phyloP scores from a whole-genome alignment of 305 asterid species.

The Salvia sclarea region DNA sequence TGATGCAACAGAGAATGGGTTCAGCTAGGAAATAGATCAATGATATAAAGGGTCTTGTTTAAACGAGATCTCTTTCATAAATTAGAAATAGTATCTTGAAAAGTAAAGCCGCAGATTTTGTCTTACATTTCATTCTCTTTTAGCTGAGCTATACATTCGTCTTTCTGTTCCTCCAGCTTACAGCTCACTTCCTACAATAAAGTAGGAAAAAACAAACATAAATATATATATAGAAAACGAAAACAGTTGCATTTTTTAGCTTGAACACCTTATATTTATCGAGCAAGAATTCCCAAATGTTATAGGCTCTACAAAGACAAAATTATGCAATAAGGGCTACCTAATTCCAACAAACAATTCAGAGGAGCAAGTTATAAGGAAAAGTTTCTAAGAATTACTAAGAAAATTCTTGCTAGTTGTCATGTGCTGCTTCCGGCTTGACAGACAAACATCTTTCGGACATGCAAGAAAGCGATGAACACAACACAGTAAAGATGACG shows the following conservation, averaged over 20 bases:
- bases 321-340: slow-evolving; percentile 20
- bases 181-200: slow-evolving; percentile 77
- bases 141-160: slow-evolving; percentile 83
- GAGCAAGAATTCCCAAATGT: neutral
- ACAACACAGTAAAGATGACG: slow-evolving; percentile 18
- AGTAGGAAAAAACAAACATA: slow-evolving; percentile 26
- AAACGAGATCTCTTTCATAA: slow-evolving; percentile 2
- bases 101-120: slow-evolving; percentile 32
- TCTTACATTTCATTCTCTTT: slow-evolving; percentile 97
- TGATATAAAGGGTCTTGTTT: neutral
- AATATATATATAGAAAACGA: slow-evolving; percentile 14
- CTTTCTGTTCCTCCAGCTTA: slow-evolving; percentile 97
- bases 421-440: slow-evolving; percentile 5
- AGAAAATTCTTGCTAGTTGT: slow-evolving; percentile 4
- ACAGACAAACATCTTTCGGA: slow-evolving; percentile 16
- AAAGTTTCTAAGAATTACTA: slow-evolving; percentile 7
- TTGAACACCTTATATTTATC: slow-evolving; percentile 12
- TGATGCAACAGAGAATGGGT: neutral
- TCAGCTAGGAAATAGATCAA: neutral
- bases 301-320: slow-evolving; percentile 16
- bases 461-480: slow-evolving; percentile 3
- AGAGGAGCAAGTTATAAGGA: slow-evolving; percentile 2
- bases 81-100: slow-evolving; percentile 19
- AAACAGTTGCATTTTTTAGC: slow-evolving; percentile 16
- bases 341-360: neutral